These are phyloP conservation scores for Podospora sp. DNA, from an alignment of 495 filamentous ascomycete genomes.

Conservation along the genomic window DNA sequence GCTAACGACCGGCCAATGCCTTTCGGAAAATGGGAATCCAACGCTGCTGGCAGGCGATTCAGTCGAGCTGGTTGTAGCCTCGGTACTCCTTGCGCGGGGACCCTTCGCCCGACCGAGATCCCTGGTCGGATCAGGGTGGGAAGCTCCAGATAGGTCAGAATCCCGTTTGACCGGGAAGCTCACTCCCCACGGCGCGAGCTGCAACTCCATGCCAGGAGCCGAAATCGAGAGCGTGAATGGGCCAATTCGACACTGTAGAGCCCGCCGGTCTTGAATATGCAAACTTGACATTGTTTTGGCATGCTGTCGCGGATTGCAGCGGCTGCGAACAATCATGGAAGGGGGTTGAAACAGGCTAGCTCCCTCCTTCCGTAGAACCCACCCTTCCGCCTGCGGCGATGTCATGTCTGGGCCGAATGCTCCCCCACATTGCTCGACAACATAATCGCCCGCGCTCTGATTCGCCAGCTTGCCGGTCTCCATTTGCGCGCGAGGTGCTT, in stretches of 20 bases:
- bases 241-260: conserved; percentile 4
- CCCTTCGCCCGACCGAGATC: conserved; percentile 9
- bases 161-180: conserved; percentile 4
- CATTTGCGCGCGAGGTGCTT: conserved; percentile 35
- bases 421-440: conserved; percentile 36
- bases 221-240: neutral
- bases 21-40: neutral
- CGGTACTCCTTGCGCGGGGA: conserved; percentile 19
- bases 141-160: conserved; percentile 5
- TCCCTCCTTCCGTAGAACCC: neutral
- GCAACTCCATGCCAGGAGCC: neutral
- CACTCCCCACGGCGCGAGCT: neutral
- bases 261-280: neutral
- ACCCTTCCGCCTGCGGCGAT: conserved; percentile 25
- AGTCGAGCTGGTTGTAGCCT: conserved; percentile 1
- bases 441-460: conserved; percentile 31
- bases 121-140: conserved; percentile 1
- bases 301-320: neutral
- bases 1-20: conserved; percentile 3
- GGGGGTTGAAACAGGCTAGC: conserved; percentile 29
- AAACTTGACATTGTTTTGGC: neutral
- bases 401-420: conserved; percentile 29
- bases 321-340: neutral
- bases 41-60: conserved; percentile 8
- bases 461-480: conserved; percentile 30